Percentiles rank a stretch among this genome's conserved stretches.
These are phyloP conservation scores for Mycena chlorophos DNA, from an alignment of 768 basidiomycete species.

Conservation along the genomic window DNA sequence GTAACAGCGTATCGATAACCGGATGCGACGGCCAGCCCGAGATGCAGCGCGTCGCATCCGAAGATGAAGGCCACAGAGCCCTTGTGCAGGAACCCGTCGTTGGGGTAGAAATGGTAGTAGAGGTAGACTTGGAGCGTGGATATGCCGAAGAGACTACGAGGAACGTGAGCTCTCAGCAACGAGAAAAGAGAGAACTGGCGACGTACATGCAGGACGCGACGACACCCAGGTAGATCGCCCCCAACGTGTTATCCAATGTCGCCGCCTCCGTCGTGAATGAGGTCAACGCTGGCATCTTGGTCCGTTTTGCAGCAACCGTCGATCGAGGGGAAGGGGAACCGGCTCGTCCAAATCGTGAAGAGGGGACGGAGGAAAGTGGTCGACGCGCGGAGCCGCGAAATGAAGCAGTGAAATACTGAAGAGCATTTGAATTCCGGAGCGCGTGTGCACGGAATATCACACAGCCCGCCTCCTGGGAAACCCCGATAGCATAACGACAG, in stretches of 20 bases:
- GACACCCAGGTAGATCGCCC: constrained; percentile 17
- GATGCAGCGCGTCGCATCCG: constrained; percentile 21
- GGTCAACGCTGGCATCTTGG: neutral
- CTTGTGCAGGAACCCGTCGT: constrained; percentile 11
- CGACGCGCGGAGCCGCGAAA: no score
- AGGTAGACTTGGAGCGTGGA: constrained; percentile 17
- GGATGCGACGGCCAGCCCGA: constrained; percentile 35
- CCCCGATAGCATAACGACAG: no score
- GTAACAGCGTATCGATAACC: constrained; percentile 38
- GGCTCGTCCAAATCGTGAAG: no score
- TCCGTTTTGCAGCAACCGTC: no score
- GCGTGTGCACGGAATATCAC: no score
- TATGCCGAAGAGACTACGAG: constrained; percentile 18
- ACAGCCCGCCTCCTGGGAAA: no score
- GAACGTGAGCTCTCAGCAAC: neutral
- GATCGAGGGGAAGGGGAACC: no score
- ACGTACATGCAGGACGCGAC: constrained; percentile 16
- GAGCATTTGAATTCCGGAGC: no score
- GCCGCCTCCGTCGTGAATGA: neutral
- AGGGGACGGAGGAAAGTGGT: no score
- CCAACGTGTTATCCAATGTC: constrained; percentile 18
- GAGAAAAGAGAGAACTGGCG: neutral
- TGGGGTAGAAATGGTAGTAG: constrained; percentile 19
- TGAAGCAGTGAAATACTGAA: no score
- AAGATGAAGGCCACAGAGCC: constrained; percentile 1